Conservation (phyloP, 2,329 filamentous ascomycete genomes). For the Aspergillus vadensis region DNA sequence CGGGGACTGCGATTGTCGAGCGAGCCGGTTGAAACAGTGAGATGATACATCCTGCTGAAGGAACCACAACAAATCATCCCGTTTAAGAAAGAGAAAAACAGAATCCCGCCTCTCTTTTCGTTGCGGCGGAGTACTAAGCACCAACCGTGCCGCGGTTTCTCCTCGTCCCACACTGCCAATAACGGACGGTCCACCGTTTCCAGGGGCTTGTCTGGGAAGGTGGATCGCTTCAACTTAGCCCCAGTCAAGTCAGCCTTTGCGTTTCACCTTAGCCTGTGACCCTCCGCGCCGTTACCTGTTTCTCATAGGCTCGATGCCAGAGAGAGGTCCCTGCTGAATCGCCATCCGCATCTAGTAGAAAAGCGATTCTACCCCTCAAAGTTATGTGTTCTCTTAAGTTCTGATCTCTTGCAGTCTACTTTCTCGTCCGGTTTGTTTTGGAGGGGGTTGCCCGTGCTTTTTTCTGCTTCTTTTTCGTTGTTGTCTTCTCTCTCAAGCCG, state of each 20-base stretch:
- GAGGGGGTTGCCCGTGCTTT: slow-evolving; percentile 5
- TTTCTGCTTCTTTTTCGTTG: slow-evolving; percentile 3
- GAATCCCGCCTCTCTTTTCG: background rate
- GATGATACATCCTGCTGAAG: background rate
- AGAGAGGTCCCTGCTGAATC: slow-evolving; percentile 19
- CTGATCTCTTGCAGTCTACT: background rate
- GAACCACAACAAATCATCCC: background rate
- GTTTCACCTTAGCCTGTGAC: slow-evolving; percentile 16
- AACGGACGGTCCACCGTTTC: slow-evolving; percentile 6
- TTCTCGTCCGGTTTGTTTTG: slow-evolving; percentile 5
- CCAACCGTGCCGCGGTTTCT: slow-evolving; percentile 1
- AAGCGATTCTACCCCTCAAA: slow-evolving; percentile 7
- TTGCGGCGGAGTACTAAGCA: background rate
- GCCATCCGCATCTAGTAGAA: slow-evolving; percentile 24
- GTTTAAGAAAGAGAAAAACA: background rate
- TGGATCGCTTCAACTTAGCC: slow-evolving; percentile 13
- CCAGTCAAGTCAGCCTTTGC: slow-evolving; percentile 16
- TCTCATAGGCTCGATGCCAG: slow-evolving; percentile 15
- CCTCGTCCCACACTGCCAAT: slow-evolving; percentile 8
- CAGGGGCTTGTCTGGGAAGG: slow-evolving; percentile 15
- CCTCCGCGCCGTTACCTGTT: slow-evolving; percentile 16
- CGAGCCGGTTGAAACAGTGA: background rate
- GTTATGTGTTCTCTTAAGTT: background rate
- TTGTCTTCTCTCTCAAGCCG: slow-evolving; percentile 8
- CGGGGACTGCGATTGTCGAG: background rate